Evolutionary conservation across 371 early-diverging fungal species (phyloP).

Genomic region (Zychaea mexicana): DNA sequence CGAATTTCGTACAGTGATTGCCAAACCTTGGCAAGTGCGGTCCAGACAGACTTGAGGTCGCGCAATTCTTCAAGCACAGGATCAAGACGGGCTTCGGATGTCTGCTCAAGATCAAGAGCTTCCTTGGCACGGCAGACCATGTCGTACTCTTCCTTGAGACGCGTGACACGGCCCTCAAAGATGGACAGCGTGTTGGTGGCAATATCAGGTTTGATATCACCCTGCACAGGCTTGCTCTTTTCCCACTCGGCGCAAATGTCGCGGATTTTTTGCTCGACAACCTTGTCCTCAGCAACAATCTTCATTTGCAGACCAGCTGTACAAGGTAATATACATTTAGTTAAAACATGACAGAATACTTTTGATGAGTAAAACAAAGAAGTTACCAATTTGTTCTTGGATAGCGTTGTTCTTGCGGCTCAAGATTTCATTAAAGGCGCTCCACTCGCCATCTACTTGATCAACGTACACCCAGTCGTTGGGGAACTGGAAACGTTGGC

Average conservation of each 20-base stretch:
- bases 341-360: too few species aligned
- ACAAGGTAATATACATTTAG: too few species aligned
- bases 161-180: conserved; percentile 86
- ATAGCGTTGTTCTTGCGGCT: conserved; percentile 90
- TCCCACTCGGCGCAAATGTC: conserved; percentile 93
- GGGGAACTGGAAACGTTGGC: conserved; percentile 94
- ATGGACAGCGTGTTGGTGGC: conserved; percentile 85
- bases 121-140: conserved; percentile 93
- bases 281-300: conserved; percentile 88
- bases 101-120: conserved; percentile 83
- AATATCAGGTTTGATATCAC: conserved; percentile 86
- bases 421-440: conserved; percentile 93
- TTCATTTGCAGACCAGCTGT: conserved; percentile 87
- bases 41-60: conserved; percentile 96
- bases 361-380: too few species aligned
- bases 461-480: conserved; percentile 95
- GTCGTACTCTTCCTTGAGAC: conserved; percentile 87
- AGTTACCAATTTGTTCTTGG: conserved; percentile 88
- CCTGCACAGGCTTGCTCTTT: conserved; percentile 91
- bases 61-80: conserved; percentile 92
- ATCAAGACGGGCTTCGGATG: conserved; percentile 72
- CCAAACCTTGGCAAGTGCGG: conserved; percentile 85
- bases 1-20: conserved; percentile 80
- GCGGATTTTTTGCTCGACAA: conserved; percentile 85
- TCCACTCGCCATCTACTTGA: conserved; percentile 97